phyloP scores from a whole-genome alignment of 1,284 basidiomycete species.

The Taiwanofungus camphoratus region DNA sequence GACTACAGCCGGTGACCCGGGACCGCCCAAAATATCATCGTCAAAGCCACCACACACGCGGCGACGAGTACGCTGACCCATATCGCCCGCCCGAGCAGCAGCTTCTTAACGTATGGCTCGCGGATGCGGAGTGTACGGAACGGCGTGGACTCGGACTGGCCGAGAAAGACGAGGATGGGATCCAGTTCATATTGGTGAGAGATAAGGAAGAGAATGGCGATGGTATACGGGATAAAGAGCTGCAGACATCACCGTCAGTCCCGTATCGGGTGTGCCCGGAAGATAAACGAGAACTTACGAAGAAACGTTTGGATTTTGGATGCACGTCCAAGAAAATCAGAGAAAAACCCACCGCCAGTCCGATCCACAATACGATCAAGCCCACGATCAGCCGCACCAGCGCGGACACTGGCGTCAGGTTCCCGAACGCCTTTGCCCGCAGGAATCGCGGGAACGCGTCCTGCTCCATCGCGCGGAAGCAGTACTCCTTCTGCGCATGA shows the following conservation, averaged over 20 bases:
- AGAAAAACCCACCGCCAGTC: conserved; percentile 83
- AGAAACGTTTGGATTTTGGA: conserved; percentile 86
- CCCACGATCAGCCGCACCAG: conserved; percentile 83
- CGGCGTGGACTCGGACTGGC: conserved; percentile 85
- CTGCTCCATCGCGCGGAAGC: conserved; percentile 95
- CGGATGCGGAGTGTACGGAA: conserved; percentile 87
- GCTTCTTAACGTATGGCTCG: conserved; percentile 89
- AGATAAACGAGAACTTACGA: conserved; percentile 59
- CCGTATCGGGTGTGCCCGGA: not conserved
- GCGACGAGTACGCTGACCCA: conserved; percentile 77
- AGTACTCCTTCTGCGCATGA: conserved; percentile 95
- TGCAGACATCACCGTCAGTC: conserved; percentile 29
- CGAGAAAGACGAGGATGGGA: conserved; percentile 82
- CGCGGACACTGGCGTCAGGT: conserved; percentile 87
- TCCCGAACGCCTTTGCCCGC: conserved; percentile 94
- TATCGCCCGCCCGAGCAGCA: conserved; percentile 81
- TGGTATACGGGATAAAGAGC: conserved; percentile 92
- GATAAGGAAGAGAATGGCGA: conserved; percentile 86
- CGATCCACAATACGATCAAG: conserved; percentile 87
- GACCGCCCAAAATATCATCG: conserved; percentile 87
- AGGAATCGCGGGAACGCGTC: conserved; percentile 97
- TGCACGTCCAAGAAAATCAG: conserved; percentile 91
- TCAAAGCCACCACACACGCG: conserved; percentile 68
- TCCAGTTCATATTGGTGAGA: conserved; percentile 97
- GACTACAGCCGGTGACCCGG: conserved; percentile 77